These are phyloP conservation scores for Pseudogymnoascus sp. DNA, from an alignment of 2,329 filamentous ascomycete genomes.

Conservation along the genomic window DNA sequence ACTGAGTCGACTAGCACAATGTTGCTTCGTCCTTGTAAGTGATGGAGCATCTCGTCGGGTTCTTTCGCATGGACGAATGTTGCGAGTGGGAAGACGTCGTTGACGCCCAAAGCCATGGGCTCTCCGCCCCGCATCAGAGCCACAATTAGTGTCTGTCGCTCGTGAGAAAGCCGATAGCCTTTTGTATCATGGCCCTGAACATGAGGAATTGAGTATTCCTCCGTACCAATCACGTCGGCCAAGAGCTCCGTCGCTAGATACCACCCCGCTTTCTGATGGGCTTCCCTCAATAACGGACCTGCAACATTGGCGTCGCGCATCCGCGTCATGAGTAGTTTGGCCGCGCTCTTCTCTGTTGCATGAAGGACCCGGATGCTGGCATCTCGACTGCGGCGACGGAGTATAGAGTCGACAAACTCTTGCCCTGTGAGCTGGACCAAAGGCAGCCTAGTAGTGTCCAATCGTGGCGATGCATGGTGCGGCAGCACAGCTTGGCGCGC, in stretches of 20 bases:
- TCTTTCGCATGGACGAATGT: conserved; percentile 41
- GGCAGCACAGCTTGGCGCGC: conserved; percentile 43
- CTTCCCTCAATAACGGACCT: conserved; percentile 40
- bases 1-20: conserved; percentile 53
- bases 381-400: not conserved
- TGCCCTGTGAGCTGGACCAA: conserved; percentile 16
- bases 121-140: conserved; percentile 57
- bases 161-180: conserved; percentile 35
- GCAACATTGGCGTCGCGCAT: conserved; percentile 41
- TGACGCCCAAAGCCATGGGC: conserved; percentile 52
- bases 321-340: conserved; percentile 44
- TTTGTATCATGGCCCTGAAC: conserved; percentile 39
- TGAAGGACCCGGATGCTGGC: conserved; percentile 29
- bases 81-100: conserved; percentile 42
- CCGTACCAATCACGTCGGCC: conserved; percentile 39
- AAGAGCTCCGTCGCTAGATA: conserved; percentile 47
- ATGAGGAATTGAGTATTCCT: conserved; percentile 40
- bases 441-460: conserved; percentile 26
- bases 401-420: no score
- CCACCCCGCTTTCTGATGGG: conserved; percentile 41
- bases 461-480: conserved; percentile 30
- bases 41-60: conserved; percentile 35
- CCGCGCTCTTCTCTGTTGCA: conserved; percentile 36
- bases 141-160: conserved; percentile 45
- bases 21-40: conserved; percentile 33